Base-by-base conservation (phyloP, 1,284 basidiomycete species). In the Ceratobasidium sp. region DNA sequence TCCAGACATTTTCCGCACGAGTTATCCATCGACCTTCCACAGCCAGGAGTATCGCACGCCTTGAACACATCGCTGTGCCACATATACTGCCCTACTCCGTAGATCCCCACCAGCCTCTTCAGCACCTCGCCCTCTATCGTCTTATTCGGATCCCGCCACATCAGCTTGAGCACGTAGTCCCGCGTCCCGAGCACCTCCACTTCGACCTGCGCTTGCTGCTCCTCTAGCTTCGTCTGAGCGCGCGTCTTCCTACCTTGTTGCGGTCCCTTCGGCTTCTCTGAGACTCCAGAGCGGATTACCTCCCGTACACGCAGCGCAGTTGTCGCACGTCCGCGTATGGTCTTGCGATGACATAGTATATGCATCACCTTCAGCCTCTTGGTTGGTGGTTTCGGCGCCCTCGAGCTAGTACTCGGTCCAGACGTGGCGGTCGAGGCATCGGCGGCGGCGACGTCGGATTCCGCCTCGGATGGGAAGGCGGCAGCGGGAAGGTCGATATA, bases 101-200 rank as follows among this genome's bases (percentile, higher is more conserved):
- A 73, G 11, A 61, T n/a, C 13, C 69, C 69, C 4, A 31, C 20
- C 11, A 73, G 10, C 3, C 28, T n/a, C 56, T 73, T n/a, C 28
- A 73, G 7, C 39, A 73, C 69, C 2, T 73, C 42, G n/a, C 69
- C 69, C 26, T 73, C 69, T 26, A 39, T 31, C 15, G 8, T 13
- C 33, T 28, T 35, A 1, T 37, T 33, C 13, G 69, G 56, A 26
- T 73, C 69, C 1, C 69, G 69, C 69, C 69, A 73, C 35, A 63
- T 73, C 23, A 63, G 10, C 56, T 73, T 73, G 2, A 73, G 69
- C 31, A 61, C 56, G 45, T 73, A 73, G 20, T 61, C 56, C 37
- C 33, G n/a, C 20, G 39, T 37, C 13, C 51, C 20, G 5, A 35
- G 51, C 13, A 20, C 63, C n/a, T 65, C 63, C 39, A 26, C 31